phyloP scores from a whole-genome alignment of 2,329 filamentous ascomycete species.

The Aspergillus pseudonomiae region DNA sequence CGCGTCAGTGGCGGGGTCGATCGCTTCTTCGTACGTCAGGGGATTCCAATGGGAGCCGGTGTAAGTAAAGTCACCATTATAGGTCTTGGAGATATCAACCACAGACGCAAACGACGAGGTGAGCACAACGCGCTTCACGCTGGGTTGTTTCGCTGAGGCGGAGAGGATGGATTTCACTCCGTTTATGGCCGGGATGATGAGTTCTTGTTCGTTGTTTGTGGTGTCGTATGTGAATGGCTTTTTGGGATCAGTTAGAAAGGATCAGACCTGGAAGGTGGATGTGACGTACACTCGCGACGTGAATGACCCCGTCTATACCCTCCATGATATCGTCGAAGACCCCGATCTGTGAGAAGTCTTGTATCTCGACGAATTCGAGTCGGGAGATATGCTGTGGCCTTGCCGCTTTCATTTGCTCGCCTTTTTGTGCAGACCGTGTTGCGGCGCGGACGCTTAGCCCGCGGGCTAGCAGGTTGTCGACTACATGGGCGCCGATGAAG shows the following conservation, averaged over 20 bases:
- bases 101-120: conserved; percentile 37
- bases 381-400: conserved; percentile 38
- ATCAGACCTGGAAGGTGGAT: no score
- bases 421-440: conserved; percentile 27
- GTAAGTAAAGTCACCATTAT: conserved; percentile 27
- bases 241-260: no score
- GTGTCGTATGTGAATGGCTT: conserved; percentile 51
- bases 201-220: conserved; percentile 47
- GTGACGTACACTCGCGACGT: conserved; percentile 48
- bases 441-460: conserved; percentile 29
- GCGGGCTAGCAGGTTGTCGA: conserved; percentile 27
- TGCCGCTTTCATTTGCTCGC: conserved; percentile 41
- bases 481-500: conserved; percentile 34
- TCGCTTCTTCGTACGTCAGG: conserved; percentile 32
- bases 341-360: conserved; percentile 45
- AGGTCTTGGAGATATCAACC: conserved; percentile 21
- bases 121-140: conserved; percentile 29
- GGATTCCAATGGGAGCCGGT: conserved; percentile 36
- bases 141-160: conserved; percentile 25
- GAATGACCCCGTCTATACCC: conserved; percentile 49
- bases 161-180: conserved; percentile 49
- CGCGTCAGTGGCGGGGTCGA: conserved; percentile 20
- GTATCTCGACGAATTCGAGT: conserved; percentile 48
- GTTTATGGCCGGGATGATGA: conserved; percentile 52
- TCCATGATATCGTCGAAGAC: conserved; percentile 44